Base-by-base conservation (phyloP, 495 filamentous ascomycete species). In the Neurospora pannonica region DNA sequence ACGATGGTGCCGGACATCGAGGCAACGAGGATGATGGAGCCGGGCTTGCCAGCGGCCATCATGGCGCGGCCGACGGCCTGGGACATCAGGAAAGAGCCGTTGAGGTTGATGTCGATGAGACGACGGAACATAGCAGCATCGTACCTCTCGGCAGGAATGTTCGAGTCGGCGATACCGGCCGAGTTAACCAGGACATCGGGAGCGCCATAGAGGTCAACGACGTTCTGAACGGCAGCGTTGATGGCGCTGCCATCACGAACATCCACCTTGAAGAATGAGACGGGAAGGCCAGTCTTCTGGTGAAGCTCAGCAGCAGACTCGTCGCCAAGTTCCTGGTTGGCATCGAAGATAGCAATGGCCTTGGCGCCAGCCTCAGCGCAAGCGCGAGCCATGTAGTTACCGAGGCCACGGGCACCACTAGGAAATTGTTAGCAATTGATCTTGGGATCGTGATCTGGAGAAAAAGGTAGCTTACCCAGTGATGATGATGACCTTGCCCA, bases 1-100 rank as follows among this genome's bases (percentile, higher is more conserved):
- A 93, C 92, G 77, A 94, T 89, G 75, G 85, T 85, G 77, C 92
- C 92, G 39, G 90, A 92, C 92, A 94, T 94, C 77, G 91, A 93
- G 46, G 91, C 91, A 70, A 93, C 88, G 71, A 92, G 88, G 77
- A 93, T 85, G 78, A 94, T 91, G 69, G 88, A 90, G 71, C 93
- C 92, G 13, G 91, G 86, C 85, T 89, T 88, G 77, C 83, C 83
- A 36, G 86, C 85, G 8, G 84, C 85, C 78, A 93, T 93, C 90
- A 93, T 92, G 72, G 85, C 81, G 62, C 86, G 86, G 24, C 87
- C 91, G 54, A 88, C 86, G 6, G 91, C 85, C 80, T 92, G 90
- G 46, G 88, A 81, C 84, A 90, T 87, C 70, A 92, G 79, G 85
- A 93, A 92, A 28, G 91, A 90, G 75, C 91, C 91, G 13, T 87